These are phyloP conservation scores for Vachellia pachyceras DNA, from an alignment of 306 rosid genomes.

Conservation along the genomic window DNA sequence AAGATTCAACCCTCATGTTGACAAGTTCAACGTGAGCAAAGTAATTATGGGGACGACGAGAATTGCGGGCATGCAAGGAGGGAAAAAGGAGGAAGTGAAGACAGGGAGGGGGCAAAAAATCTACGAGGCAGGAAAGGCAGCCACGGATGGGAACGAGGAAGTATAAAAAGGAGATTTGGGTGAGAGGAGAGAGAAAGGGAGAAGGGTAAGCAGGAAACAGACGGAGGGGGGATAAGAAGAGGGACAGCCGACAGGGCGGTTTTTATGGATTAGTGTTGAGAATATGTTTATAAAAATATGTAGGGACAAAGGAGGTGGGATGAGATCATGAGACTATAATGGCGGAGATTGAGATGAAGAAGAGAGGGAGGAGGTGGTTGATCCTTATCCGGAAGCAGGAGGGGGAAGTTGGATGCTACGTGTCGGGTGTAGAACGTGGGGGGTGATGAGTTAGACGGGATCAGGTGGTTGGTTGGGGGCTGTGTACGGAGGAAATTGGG, in stretches of 20 bases:
- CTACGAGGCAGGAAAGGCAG: conserved; percentile 4
- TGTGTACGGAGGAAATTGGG: background rate
- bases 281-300: no score
- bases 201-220: background rate
- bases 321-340: no score
- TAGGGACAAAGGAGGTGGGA: no score
- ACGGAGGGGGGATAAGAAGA: background rate
- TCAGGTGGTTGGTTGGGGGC: conserved; percentile 34
- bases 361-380: no score
- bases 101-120: background rate
- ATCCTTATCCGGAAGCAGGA: background rate
- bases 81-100: background rate
- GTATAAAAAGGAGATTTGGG: background rate
- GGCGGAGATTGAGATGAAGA: no score
- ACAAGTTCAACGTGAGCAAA: background rate
- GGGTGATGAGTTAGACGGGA: background rate
- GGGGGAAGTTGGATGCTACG: background rate
- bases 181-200: background rate
- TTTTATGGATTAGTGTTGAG: background rate
- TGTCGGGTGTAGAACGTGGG: background rate
- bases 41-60: background rate
- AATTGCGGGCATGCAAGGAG: background rate
- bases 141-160: conserved; percentile 14
- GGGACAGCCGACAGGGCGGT: background rate
- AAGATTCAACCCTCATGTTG: conserved; percentile 33